These are phyloP conservation scores for Juglanconis juglandina DNA, from an alignment of 2,329 filamentous ascomycete species.

Conservation along the genomic window DNA sequence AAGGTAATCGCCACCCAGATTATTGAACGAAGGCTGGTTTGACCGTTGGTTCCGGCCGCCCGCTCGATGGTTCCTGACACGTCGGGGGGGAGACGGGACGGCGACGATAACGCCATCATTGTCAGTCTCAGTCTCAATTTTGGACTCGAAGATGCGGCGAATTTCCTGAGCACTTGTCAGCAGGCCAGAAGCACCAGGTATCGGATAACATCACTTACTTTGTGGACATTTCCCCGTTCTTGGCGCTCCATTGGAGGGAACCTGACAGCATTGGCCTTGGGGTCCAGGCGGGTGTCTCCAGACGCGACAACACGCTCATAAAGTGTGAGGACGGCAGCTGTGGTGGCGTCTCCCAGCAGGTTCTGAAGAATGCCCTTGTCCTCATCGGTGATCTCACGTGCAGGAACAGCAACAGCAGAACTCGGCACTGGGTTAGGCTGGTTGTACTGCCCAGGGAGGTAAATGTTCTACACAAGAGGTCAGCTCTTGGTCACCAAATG, in stretches of 20 bases:
- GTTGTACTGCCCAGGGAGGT: slow-evolving; percentile 6
- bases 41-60: slow-evolving; percentile 25
- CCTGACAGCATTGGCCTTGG: slow-evolving; percentile 30
- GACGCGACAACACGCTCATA: slow-evolving; percentile 32
- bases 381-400: slow-evolving; percentile 24
- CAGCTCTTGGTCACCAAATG: neutral
- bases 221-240: slow-evolving; percentile 47
- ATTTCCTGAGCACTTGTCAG: slow-evolving; percentile 45
- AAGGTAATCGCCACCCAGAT: slow-evolving; percentile 66
- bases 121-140: slow-evolving; percentile 71
- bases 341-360: slow-evolving; percentile 37
- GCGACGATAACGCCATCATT: slow-evolving; percentile 60
- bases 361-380: slow-evolving; percentile 35
- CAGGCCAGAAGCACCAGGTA: neutral
- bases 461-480: neutral
- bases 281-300: slow-evolving; percentile 27
- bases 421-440: slow-evolving; percentile 23
- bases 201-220: slow-evolving; percentile 28
- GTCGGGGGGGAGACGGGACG: slow-evolving; percentile 50
- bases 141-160: slow-evolving; percentile 74
- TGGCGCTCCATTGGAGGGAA: slow-evolving; percentile 42
- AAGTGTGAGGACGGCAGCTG: slow-evolving; percentile 39
- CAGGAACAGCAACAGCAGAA: slow-evolving; percentile 4
- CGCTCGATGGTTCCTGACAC: slow-evolving; percentile 34
- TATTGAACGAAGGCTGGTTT: slow-evolving; percentile 15